Conservation (phyloP, 495 filamentous ascomycete species). For the Trichoderma virens region DNA sequence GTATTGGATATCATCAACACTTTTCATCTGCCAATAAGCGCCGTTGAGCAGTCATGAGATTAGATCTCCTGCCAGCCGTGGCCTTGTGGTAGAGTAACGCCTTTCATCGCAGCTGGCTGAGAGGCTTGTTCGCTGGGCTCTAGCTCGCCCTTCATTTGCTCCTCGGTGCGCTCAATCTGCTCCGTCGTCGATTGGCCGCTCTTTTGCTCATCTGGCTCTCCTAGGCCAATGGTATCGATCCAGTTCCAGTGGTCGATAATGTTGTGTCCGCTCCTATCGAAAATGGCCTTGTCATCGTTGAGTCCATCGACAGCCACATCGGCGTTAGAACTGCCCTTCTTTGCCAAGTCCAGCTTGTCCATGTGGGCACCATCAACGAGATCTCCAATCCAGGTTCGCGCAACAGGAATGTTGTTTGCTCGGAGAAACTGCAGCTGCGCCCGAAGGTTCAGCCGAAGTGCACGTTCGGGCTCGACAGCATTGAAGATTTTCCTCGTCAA, state of each 20-base stretch:
- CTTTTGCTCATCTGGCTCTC: conserved; percentile 14
- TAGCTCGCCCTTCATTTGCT: conserved; percentile 33
- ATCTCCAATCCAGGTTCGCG: conserved; percentile 41
- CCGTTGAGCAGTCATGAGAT: not conserved
- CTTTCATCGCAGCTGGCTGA: not conserved
- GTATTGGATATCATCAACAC: not conserved
- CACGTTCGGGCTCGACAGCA: conserved; percentile 52
- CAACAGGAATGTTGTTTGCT: conserved; percentile 40
- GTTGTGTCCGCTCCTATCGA: conserved; percentile 20
- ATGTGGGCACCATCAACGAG: conserved; percentile 31
- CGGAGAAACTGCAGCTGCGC: conserved; percentile 56
- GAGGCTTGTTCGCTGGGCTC: conserved; percentile 21
- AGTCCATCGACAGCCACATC: conserved; percentile 15
- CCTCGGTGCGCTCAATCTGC: conserved; percentile 25
- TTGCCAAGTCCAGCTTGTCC: conserved; percentile 15
- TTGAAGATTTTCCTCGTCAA: conserved; percentile 50
- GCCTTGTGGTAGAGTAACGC: not conserved
- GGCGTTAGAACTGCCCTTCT: not conserved
- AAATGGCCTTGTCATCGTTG: conserved; percentile 27
- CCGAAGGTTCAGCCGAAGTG: conserved; percentile 54
- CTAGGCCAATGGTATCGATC: conserved; percentile 39
- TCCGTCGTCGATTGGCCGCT: conserved; percentile 1
- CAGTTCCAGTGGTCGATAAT: conserved; percentile 27
- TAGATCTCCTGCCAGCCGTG: not conserved
- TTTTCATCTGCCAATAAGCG: not conserved